These are phyloP conservation scores for Byssochlamys sp. DNA, from an alignment of 2,329 filamentous ascomycete genomes.

Conservation along the genomic window DNA sequence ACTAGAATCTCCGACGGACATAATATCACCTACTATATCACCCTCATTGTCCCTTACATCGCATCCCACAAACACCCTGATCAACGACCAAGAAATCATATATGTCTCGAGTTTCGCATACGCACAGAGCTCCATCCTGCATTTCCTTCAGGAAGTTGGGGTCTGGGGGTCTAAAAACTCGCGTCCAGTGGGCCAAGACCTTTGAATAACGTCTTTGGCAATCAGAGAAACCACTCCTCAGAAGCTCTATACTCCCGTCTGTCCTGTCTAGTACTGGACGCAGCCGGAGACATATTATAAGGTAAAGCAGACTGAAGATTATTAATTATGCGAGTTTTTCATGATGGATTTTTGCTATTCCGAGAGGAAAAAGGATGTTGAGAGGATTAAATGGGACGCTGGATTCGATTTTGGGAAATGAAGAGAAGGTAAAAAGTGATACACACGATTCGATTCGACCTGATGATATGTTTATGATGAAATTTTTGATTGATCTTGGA, in stretches of 20 bases:
- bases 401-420: background rate
- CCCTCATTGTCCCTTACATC: constrained; percentile 29
- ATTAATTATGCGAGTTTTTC: constrained; percentile 15
- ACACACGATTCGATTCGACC: no score
- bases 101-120: constrained; percentile 29
- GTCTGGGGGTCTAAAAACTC: constrained; percentile 29
- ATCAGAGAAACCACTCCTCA: constrained; percentile 15
- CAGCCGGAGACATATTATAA: constrained; percentile 25
- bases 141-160: constrained; percentile 35
- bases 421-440: no score
- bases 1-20: constrained; percentile 20
- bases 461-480: no score
- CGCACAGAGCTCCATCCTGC: constrained; percentile 31
- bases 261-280: constrained; percentile 23
- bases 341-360: background rate
- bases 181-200: constrained; percentile 35
- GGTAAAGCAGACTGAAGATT: constrained; percentile 24
- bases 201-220: constrained; percentile 28
- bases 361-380: no score
- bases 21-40: constrained; percentile 30
- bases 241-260: constrained; percentile 23
- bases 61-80: constrained; percentile 25
- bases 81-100: constrained; percentile 29
- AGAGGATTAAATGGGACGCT: no score
- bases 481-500: no score